Evolutionary conservation across 768 basidiomycete genomes (phyloP).

Genomic region (Agaricus subrufescens): DNA sequence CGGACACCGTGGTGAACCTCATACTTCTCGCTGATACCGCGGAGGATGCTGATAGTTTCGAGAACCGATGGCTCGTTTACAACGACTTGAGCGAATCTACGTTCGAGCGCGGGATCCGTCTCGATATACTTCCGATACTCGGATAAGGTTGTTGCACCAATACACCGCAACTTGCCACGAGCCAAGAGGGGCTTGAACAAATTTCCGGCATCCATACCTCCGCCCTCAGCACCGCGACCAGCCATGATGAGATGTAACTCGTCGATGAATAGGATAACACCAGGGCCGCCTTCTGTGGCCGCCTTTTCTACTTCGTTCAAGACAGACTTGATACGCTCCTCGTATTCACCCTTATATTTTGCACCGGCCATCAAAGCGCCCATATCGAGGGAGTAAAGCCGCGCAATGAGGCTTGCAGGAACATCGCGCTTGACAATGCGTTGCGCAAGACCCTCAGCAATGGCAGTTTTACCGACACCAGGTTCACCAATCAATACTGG

Average conservation of each 20-base stretch:
- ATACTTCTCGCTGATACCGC: conserved; percentile 93
- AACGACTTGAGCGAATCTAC: conserved; percentile 89
- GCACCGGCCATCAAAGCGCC: conserved; percentile 93
- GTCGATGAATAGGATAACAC: conserved; percentile 92
- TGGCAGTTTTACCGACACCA: conserved; percentile 93
- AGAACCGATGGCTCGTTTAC: conserved; percentile 88
- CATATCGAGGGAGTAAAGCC: conserved; percentile 87
- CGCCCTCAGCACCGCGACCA: conserved; percentile 74
- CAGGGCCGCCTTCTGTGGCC: conserved; percentile 64
- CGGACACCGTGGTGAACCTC: conserved; percentile 89
- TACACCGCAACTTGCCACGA: conserved; percentile 69
- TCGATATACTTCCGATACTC: conserved; percentile 95
- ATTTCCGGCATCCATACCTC: conserved; percentile 92
- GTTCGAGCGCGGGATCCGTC: conserved; percentile 85
- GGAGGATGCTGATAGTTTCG: conserved; percentile 89
- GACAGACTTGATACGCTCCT: conserved; percentile 92
- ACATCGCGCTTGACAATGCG: conserved; percentile 94
- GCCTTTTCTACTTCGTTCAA: conserved; percentile 92
- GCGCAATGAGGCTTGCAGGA: conserved; percentile 65
- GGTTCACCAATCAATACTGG: conserved; percentile 96
- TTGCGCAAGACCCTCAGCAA: conserved; percentile 93
- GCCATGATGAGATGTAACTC: conserved; percentile 95
- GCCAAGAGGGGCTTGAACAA: conserved; percentile 90
- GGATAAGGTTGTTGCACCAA: conserved; percentile 89
- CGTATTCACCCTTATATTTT: conserved; percentile 93